Evolutionary conservation across 2,329 filamentous ascomycete genomes (phyloP).

Genomic region (Trichoderma gracile): DNA sequence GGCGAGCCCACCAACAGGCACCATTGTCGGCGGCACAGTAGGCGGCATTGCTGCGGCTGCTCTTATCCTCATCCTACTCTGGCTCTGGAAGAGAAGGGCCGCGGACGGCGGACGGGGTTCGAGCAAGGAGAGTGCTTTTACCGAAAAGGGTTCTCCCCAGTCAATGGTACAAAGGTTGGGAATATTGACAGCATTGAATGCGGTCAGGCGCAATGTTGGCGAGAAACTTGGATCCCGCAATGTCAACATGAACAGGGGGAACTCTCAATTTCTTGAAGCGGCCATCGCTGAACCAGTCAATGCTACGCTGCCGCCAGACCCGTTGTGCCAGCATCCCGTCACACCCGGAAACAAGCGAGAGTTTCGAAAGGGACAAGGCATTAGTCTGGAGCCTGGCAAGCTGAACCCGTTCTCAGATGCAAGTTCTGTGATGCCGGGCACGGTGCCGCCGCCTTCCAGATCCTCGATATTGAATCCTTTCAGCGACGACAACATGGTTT

Average conservation of each 20-base stretch:
- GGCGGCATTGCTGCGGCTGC: slow-evolving; percentile 48
- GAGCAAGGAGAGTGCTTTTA: neutral
- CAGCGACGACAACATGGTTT: slow-evolving; percentile 50
- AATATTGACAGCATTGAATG: neutral
- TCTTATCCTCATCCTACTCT: slow-evolving; percentile 51
- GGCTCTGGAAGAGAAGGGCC: slow-evolving; percentile 50
- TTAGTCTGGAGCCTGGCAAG: slow-evolving; percentile 39
- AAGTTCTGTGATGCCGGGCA: slow-evolving; percentile 36
- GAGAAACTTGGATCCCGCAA: slow-evolving; percentile 28
- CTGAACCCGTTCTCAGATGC: slow-evolving; percentile 52
- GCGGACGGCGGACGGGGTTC: slow-evolving; percentile 18
- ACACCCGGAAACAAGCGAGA: slow-evolving; percentile 32
- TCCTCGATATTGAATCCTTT: slow-evolving; percentile 44
- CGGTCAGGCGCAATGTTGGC: neutral
- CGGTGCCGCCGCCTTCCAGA: neutral
- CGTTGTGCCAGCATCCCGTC: neutral
- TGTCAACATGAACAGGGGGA: slow-evolving; percentile 54
- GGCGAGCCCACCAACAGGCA: slow-evolving; percentile 33
- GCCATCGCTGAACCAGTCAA: slow-evolving; percentile 46
- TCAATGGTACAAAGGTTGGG: slow-evolving; percentile 21
- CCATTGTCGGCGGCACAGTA: slow-evolving; percentile 54
- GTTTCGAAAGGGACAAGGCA: slow-evolving; percentile 44
- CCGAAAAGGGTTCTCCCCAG: slow-evolving; percentile 51
- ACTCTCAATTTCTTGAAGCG: slow-evolving; percentile 52
- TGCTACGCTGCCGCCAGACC: neutral